Evolutionary conservation across 2,329 filamentous ascomycete species (phyloP).

Genomic region (Albophoma yamanashiensis): DNA sequence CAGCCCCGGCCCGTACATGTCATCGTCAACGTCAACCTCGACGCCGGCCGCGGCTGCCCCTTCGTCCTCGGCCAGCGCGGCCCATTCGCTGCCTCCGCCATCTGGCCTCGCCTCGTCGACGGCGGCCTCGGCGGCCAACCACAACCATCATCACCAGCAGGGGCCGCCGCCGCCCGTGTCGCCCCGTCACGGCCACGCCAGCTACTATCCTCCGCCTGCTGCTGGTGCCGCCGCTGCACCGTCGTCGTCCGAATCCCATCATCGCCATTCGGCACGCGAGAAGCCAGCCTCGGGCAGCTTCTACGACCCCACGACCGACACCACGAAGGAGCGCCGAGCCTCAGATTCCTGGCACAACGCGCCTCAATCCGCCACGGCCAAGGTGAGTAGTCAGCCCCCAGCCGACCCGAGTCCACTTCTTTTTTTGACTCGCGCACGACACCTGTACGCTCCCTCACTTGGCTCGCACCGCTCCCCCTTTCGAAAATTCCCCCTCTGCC

Average conservation of each 20-base stretch:
- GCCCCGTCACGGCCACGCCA: conserved; percentile 29
- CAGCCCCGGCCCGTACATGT: conserved; percentile 24
- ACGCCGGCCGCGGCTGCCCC: conserved; percentile 13
- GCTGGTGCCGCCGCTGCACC: conserved; percentile 6
- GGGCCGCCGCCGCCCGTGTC: conserved; percentile 22
- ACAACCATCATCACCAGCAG: conserved; percentile 14
- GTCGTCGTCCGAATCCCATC: conserved; percentile 11
- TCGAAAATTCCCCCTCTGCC: neutral
- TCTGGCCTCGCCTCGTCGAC: conserved; percentile 12
- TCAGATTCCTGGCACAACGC: conserved; percentile 38
- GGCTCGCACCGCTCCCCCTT: neutral
- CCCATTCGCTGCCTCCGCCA: conserved; percentile 19
- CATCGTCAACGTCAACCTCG: conserved; percentile 19
- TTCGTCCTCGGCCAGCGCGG: conserved; percentile 11
- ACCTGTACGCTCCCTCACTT: neutral
- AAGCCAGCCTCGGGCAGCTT: conserved; percentile 33
- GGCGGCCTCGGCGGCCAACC: conserved; percentile 5
- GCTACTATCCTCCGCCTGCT: conserved; percentile 4
- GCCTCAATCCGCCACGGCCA: conserved; percentile 31
- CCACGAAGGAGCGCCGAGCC: conserved; percentile 33
- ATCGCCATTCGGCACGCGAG: conserved; percentile 23
- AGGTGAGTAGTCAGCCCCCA: conserved; percentile 27
- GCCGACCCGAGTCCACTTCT: conserved; percentile 14
- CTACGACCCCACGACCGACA: conserved; percentile 44
- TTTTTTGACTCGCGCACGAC: conserved; percentile 11